Conservation (phyloP, 2,329 filamentous ascomycete genomes). For the Paramyrothecium sp. region DNA sequence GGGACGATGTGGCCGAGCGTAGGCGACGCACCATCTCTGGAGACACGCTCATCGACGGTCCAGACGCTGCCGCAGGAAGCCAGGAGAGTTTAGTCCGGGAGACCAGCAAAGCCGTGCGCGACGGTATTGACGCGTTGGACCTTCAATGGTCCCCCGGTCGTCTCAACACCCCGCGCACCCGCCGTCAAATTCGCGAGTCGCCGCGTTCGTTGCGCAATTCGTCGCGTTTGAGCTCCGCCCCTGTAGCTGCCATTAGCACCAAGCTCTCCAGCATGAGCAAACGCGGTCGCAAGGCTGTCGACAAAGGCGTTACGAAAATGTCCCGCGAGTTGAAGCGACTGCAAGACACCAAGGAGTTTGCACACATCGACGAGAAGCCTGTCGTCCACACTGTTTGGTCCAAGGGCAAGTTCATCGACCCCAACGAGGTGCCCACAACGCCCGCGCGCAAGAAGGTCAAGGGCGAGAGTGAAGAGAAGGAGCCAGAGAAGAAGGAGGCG, state of each 20-base stretch:
- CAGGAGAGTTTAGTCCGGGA: constrained; percentile 11
- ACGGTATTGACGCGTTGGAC: constrained; percentile 46
- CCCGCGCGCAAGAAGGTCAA: constrained; percentile 34
- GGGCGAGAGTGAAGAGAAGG: constrained; percentile 19
- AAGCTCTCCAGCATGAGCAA: constrained; percentile 59
- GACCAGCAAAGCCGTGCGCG: constrained; percentile 20
- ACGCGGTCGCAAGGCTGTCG: constrained; percentile 53
- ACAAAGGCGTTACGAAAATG: constrained; percentile 45
- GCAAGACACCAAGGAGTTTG: constrained; percentile 62
- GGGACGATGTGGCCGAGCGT: constrained; percentile 43
- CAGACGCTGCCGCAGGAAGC: constrained; percentile 13
- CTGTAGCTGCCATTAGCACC: constrained; percentile 40
- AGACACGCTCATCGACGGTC: constrained; percentile 29
- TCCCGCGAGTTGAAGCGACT: constrained; percentile 59
- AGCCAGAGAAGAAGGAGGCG: constrained; percentile 24
- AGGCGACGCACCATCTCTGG: constrained; percentile 46
- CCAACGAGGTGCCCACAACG: constrained; percentile 37
- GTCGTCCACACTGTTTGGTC: constrained; percentile 61
- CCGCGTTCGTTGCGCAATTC: constrained; percentile 36
- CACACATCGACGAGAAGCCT: constrained; percentile 56
- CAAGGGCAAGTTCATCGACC: constrained; percentile 60
- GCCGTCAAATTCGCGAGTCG: constrained; percentile 26
- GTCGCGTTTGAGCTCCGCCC: constrained; percentile 41
- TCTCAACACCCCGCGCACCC: constrained; percentile 31
- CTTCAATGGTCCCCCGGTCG: constrained; percentile 40